Conservation (phyloP, 2,329 filamentous ascomycete species). For the Aspergillus brasiliensis region DNA sequence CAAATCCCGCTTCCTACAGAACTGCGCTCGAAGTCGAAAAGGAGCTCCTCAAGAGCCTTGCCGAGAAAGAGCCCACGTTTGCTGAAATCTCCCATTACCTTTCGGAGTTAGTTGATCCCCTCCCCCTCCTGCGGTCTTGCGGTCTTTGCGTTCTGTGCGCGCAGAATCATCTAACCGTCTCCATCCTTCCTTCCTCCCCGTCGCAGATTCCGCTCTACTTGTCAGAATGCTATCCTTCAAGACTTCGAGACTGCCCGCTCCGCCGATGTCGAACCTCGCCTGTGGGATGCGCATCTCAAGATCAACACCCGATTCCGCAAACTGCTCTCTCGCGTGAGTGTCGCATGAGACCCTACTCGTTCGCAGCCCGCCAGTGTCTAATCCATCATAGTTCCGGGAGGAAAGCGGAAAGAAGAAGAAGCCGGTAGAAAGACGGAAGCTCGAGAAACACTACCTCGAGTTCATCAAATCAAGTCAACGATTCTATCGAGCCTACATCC, state of each 20-base stretch:
- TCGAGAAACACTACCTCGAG: constrained; percentile 76
- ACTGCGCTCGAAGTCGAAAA: constrained; percentile 50
- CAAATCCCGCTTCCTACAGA: constrained; percentile 23
- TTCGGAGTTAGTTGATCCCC: constrained; percentile 33
- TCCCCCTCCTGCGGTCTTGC: neutral
- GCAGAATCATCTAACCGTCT: constrained; percentile 9
- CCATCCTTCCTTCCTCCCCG: neutral
- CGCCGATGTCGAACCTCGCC: constrained; percentile 66
- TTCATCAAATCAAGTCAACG: constrained; percentile 86
- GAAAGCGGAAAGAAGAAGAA: constrained; percentile 55
- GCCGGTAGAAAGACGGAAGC: constrained; percentile 69
- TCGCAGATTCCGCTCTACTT: constrained; percentile 68
- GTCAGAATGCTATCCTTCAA: constrained; percentile 70
- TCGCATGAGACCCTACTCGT: neutral
- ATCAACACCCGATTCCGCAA: constrained; percentile 79
- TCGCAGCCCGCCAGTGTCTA: constrained; percentile 5
- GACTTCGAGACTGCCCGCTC: constrained; percentile 55
- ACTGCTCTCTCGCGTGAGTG: constrained; percentile 58
- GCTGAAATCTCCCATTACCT: constrained; percentile 52
- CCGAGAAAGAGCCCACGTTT: constrained; percentile 53
- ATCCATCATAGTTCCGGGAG: constrained; percentile 48
- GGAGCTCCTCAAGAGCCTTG: constrained; percentile 52
- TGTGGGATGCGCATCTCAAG: constrained; percentile 78
- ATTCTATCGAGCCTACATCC: constrained; percentile 86
- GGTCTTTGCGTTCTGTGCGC: constrained; percentile 8